These are phyloP conservation scores for Hirschfeldia incana DNA, from an alignment of 345 rosid genomes.

Conservation along the genomic window DNA sequence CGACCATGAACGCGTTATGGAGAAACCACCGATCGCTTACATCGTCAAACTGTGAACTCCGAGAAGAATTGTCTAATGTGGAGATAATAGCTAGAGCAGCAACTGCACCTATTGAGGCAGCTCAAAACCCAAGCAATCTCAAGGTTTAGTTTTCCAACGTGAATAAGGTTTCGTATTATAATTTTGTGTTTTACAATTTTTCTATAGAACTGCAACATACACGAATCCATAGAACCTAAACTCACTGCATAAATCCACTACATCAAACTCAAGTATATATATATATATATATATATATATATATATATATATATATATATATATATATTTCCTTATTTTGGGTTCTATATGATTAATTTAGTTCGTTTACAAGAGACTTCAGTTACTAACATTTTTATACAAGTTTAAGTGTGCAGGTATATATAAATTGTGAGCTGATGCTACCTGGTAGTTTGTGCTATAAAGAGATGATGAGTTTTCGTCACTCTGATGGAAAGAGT, in stretches of 20 bases:
- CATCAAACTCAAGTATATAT: not conserved
- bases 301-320: too few species aligned
- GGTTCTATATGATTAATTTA: too few species aligned
- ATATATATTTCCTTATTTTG: too few species aligned
- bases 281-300: too few species aligned
- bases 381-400: too few species aligned
- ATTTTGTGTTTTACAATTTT: not conserved
- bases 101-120: slow-evolving; percentile 35
- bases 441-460: too few species aligned
- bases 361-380: not conserved
- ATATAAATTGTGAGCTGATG: too few species aligned
- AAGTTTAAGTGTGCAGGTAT: not conserved
- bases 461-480: slow-evolving; percentile 93
- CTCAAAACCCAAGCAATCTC: not conserved
- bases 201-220: not conserved
- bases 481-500: slow-evolving; percentile 97
- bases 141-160: too few species aligned
- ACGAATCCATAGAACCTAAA: not conserved
- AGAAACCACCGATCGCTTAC: slow-evolving; percentile 51
- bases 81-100: slow-evolving; percentile 53
- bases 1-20: slow-evolving; percentile 60
- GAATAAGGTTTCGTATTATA: too few species aligned
- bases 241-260: not conserved
- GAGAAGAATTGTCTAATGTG: slow-evolving; percentile 42
- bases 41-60: slow-evolving; percentile 59